These are phyloP conservation scores for Malassezia pachydermatis DNA, from an alignment of 1,284 basidiomycete species.

Conservation along the genomic window DNA sequence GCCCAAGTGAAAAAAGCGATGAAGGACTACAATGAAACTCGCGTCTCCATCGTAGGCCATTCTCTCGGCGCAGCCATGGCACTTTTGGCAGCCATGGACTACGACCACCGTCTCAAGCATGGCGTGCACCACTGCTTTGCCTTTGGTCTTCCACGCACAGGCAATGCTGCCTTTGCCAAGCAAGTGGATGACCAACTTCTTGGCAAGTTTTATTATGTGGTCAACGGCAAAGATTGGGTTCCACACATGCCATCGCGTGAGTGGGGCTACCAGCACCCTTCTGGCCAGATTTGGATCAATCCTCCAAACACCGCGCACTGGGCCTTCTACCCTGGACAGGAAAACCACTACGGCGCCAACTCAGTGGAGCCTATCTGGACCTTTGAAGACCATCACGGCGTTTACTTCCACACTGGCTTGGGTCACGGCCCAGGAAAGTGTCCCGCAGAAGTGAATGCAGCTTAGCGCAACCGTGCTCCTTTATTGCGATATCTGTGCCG, in stretches of 20 bases:
- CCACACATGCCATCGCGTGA: slow-evolving; percentile 23
- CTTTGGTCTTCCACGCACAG: slow-evolving; percentile 30
- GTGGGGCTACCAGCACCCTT: slow-evolving; percentile 25
- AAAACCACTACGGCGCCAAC: slow-evolving; percentile 31
- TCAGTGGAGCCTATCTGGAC: slow-evolving; percentile 17
- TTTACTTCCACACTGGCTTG: slow-evolving; percentile 3
- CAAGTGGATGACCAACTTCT: slow-evolving; percentile 25
- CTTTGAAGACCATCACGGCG: slow-evolving; percentile 4
- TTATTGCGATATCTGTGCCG: too few relatives aligned
- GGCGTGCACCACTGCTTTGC: slow-evolving; percentile 19
- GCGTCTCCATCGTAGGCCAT: slow-evolving; percentile 29
- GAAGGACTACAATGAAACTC: slow-evolving; percentile 15
- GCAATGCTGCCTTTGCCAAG: slow-evolving; percentile 26
- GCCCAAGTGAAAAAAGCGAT: slow-evolving; percentile 22
- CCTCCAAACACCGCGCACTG: slow-evolving; percentile 22
- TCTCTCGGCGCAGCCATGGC: slow-evolving; percentile 34
- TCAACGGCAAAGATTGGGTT: slow-evolving; percentile 28
- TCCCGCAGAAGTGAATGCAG: too few relatives aligned
- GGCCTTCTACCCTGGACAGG: slow-evolving; percentile 30
- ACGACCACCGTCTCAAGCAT: slow-evolving; percentile 23
- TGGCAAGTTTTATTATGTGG: slow-evolving; percentile 26
- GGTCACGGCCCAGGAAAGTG: neutral
- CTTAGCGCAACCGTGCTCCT: too few relatives aligned
- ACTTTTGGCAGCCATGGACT: slow-evolving; percentile 30
- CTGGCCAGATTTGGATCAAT: slow-evolving; percentile 37